Evolutionary conservation across 2,329 filamentous ascomycete species (phyloP).

Genomic region (Monosporascus sp.): DNA sequence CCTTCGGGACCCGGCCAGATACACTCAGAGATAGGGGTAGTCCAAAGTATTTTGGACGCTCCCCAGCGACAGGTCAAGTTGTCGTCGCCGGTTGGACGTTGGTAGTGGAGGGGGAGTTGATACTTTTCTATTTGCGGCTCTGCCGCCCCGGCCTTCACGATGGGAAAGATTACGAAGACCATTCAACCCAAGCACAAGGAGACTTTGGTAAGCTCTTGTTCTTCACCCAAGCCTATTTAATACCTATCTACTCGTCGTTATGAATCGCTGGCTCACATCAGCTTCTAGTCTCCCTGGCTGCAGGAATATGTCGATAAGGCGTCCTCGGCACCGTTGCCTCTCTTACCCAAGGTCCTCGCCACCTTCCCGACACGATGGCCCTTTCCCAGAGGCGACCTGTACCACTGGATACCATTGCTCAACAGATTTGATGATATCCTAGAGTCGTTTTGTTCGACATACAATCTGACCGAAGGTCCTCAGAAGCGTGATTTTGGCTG

Average conservation of each 20-base stretch:
- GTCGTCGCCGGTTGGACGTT: constrained; percentile 34
- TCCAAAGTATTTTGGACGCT: constrained; percentile 25
- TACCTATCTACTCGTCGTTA: constrained; percentile 1
- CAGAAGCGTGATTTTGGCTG: constrained; percentile 72
- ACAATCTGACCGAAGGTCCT: constrained; percentile 73
- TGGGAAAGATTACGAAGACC: constrained; percentile 65
- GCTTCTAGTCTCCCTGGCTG: constrained; percentile 74
- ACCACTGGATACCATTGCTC: constrained; percentile 94
- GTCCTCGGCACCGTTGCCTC: constrained; percentile 63
- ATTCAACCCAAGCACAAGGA: constrained; percentile 64
- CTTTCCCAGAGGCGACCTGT: constrained; percentile 89
- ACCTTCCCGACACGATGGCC: constrained; percentile 88
- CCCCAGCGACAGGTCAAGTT: constrained; percentile 28
- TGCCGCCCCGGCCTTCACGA: constrained; percentile 53
- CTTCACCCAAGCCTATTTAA: background rate
- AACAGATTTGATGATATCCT: constrained; percentile 91
- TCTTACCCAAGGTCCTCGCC: constrained; percentile 70
- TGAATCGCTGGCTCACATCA: constrained; percentile 9
- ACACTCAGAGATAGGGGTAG: constrained; percentile 14
- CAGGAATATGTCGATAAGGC: constrained; percentile 72
- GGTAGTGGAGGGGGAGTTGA: constrained; percentile 55
- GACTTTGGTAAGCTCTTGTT: constrained; percentile 51
- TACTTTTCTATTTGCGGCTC: constrained; percentile 43
- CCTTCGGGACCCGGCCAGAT: background rate
- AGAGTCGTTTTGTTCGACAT: constrained; percentile 73